Percentiles rank a stretch among this genome's conserved stretches.
Conservation (phyloP, 305 asterid genomes). For the Fraxinus latifolia region DNA sequence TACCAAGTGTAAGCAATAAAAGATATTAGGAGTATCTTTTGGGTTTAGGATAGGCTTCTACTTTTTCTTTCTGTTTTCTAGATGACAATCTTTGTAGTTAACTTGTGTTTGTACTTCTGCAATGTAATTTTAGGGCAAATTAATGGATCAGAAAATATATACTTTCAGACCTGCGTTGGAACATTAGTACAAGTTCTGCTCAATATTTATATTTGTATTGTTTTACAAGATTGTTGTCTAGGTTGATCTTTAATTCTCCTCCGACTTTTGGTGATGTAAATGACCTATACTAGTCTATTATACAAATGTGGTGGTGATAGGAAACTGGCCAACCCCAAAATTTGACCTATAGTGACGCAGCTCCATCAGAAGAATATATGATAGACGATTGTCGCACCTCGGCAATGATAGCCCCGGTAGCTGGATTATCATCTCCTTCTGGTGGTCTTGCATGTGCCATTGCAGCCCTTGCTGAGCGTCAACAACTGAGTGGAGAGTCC, state of each 20-base stretch:
- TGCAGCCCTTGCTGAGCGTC: slow-evolving; percentile 94
- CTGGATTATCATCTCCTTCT: slow-evolving; percentile 78
- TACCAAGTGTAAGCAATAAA: not conserved
- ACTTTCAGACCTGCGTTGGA: not conserved
- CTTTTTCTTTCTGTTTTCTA: not conserved
- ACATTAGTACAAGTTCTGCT: not conserved
- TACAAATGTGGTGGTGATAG: slow-evolving; percentile 34
- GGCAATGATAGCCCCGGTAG: slow-evolving; percentile 25
- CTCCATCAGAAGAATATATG: slow-evolving; percentile 44
- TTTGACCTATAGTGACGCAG: slow-evolving; percentile 37
- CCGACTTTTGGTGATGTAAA: not conserved
- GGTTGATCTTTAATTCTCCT: not conserved
- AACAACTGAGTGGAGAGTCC: slow-evolving; percentile 57
- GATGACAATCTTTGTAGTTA: not conserved
- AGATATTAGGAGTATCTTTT: not conserved
- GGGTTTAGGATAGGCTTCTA: not conserved
- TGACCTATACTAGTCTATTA: not conserved
- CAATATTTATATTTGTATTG: not conserved
- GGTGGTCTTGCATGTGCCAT: slow-evolving; percentile 93
- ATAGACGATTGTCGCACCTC: slow-evolving; percentile 39
- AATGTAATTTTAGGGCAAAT: not conserved
- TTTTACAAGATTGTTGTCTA: not conserved
- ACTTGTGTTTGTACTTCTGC: not conserved
- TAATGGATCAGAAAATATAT: not conserved
- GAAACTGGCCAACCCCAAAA: slow-evolving; percentile 57